Evolutionary conservation across 2,329 filamentous ascomycete species (phyloP).

Genomic region (Aspergillus cejpii): DNA sequence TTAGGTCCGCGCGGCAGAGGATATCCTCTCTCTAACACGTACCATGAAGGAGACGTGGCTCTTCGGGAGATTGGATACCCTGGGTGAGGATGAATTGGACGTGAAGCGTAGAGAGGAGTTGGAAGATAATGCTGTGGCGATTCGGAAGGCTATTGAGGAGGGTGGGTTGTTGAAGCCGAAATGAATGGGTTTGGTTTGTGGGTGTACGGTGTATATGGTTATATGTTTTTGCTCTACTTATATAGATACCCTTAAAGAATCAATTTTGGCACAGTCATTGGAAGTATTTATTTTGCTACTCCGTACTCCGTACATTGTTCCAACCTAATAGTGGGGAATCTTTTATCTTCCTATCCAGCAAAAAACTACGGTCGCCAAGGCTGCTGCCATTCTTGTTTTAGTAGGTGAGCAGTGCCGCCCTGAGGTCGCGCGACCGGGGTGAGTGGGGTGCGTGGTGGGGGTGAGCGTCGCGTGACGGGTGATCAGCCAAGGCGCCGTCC

Average conservation of each 20-base stretch:
- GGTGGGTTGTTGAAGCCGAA: constrained; percentile 20
- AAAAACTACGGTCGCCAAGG: background rate
- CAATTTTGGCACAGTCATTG: too few relatives aligned
- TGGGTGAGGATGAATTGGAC: constrained; percentile 42
- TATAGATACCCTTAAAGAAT: background rate
- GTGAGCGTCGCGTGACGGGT: too few relatives aligned
- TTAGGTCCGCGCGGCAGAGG: constrained; percentile 56
- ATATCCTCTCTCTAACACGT: constrained; percentile 54
- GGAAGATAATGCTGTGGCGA: constrained; percentile 44
- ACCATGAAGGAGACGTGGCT: constrained; percentile 62
- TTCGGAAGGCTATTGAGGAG: constrained; percentile 41
- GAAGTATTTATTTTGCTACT: too few relatives aligned
- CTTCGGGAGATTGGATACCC: constrained; percentile 57
- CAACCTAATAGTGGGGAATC: background rate
- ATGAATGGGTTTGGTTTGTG: background rate
- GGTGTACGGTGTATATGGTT: background rate
- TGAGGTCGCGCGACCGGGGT: background rate
- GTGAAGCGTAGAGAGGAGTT: constrained; percentile 38
- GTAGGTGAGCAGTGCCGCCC: background rate
- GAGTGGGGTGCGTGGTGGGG: background rate
- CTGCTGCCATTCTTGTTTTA: background rate
- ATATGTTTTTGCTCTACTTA: background rate
- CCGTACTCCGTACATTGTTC: too few relatives aligned
- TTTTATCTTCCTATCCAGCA: too few relatives aligned
- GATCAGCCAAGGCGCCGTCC: too few relatives aligned